Evolutionary conservation across 352 stramenopile species (phyloP), one percentile per base, ranked within the genome.

Genomic region (Phytophthora pinifolia): DNA sequence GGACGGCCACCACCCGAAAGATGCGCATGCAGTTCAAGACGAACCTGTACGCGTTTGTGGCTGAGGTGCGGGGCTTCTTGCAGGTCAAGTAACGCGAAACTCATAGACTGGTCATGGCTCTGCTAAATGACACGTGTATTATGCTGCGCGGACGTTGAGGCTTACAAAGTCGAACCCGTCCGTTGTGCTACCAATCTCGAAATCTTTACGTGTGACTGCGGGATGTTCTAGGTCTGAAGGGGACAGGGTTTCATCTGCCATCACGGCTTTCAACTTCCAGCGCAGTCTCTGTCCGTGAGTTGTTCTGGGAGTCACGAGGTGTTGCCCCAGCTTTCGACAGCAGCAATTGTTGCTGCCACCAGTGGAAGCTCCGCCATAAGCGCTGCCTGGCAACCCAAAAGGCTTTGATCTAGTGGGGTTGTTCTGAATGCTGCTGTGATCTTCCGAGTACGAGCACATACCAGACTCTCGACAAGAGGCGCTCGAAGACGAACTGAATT

Each of bases 1-100:
- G 73, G 46, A 77, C 70, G 8, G 76, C 64, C 9, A 80, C 51
- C 17, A 89, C 83, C 25, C 77, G 83, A 25, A 90, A 88, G 60
- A 76, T 86, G 62, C 78, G 82, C 10, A 70, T 70, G 32, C 62
- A 78, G 53, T 92, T 94, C 63, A 94, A 94, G 61, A 82, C 62
- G n/a, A 85, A 89, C 27, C 54, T 92, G 38, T 92, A 89, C 46
- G 69, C 75, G 13, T 94, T 94, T 47, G 82, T 92, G 17, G 80
- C 78, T 39, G 80, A 92, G 29, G 84, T 88, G 41, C 82, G 84
- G 13, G 84, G 84, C 8, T 94, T 92, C 50, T 75, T 94, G 30
- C 80, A 92, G 59, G 76, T 94, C 37, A 89, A 86, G 56, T 94
- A 79, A 57, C 8, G 17, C 29, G 27, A 14, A 27, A 59, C 3